Base-by-base conservation (phyloP, 352 stramenopile genomes). In the Pilasporangium apinafurcum region DNA sequence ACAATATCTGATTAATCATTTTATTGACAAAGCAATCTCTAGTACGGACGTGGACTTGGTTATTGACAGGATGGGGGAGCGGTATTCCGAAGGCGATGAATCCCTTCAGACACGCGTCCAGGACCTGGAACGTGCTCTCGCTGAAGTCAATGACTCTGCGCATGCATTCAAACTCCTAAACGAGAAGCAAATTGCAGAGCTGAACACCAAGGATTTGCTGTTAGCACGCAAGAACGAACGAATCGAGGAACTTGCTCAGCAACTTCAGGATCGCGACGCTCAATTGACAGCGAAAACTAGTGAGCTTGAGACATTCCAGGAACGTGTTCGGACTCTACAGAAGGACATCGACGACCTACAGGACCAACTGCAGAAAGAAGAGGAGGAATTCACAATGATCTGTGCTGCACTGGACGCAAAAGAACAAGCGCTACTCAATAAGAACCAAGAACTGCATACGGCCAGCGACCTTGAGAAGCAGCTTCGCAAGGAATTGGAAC, bases 191-290 rank as follows among this genome's bases (percentile, higher is more conserved):
- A 55, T 44, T 4, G 75, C 75, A 0, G 71, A 82, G 50, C 54
- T 87, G 33, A 85, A 87, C 38, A 68, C 72, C 0, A 87, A 85
- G 37, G 69, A 85, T n/a, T 12, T 87, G 20, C 28, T 87, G 20
- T 58, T 87, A 5, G 34, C 58, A 5, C 55, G 72, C 4, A 87
- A 87, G 37, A 64, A 54, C 10, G 71, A 87, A 36, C 69, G 69
- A 27, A 73, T 87, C 14, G 67, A 85, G 6, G 69, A 87, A 37
- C 46, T 87, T 8, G 18, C 70, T 16, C 53, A 66, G 24, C 62
- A 83, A 37, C 63, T 86, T 14, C 63, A 63, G 24, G 39, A 44
- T 10, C 40, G 54, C 3, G 61, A 65, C 13, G 26, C 39, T 12
- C 40, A 54, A 14, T 12, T 65, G 8, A 39, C 40, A 4, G 16